Conservation (phyloP, 768 basidiomycete species). For the Suillus variegatus region DNA sequence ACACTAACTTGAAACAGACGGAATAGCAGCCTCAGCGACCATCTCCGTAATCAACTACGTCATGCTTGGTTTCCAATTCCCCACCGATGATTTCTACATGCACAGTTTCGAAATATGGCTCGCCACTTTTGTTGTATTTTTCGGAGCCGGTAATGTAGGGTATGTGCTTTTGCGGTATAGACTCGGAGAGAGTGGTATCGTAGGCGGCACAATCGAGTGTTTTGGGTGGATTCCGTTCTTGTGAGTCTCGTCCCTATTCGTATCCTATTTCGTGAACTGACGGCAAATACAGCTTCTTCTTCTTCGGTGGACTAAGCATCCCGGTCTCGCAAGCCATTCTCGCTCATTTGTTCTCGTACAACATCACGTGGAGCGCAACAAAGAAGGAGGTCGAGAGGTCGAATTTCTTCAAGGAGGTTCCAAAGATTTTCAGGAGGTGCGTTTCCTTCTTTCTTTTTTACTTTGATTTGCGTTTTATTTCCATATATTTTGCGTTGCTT, state of each 20-base stretch:
- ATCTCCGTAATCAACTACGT: constrained; percentile 74
- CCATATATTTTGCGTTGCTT: not conserved
- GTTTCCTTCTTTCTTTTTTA: constrained; percentile 1
- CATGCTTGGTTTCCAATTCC: constrained; percentile 70
- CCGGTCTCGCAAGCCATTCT: constrained; percentile 55
- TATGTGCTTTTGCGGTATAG: constrained; percentile 76
- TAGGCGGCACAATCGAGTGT: constrained; percentile 27
- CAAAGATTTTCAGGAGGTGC: constrained; percentile 64
- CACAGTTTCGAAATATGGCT: constrained; percentile 83
- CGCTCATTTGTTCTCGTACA: constrained; percentile 58
- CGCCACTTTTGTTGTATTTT: constrained; percentile 76
- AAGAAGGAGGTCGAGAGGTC: constrained; percentile 85
- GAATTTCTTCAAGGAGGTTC: constrained; percentile 91
- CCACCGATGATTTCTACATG: constrained; percentile 75
- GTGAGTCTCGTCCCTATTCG: constrained; percentile 16
- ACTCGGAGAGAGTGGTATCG: constrained; percentile 44
- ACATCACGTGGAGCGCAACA: constrained; percentile 60
- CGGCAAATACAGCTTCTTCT: constrained; percentile 38
- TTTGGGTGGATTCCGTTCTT: constrained; percentile 39
- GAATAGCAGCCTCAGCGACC: constrained; percentile 68
- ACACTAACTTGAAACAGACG: constrained; percentile 25
- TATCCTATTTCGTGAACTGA: not conserved
- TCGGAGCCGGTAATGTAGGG: constrained; percentile 70
- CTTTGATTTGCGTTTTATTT: not conserved
- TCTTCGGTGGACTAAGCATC: constrained; percentile 58